These are phyloP conservation scores for Drechmeria coniospora DNA, from an alignment of 2,329 filamentous ascomycete species.

Conservation along the genomic window DNA sequence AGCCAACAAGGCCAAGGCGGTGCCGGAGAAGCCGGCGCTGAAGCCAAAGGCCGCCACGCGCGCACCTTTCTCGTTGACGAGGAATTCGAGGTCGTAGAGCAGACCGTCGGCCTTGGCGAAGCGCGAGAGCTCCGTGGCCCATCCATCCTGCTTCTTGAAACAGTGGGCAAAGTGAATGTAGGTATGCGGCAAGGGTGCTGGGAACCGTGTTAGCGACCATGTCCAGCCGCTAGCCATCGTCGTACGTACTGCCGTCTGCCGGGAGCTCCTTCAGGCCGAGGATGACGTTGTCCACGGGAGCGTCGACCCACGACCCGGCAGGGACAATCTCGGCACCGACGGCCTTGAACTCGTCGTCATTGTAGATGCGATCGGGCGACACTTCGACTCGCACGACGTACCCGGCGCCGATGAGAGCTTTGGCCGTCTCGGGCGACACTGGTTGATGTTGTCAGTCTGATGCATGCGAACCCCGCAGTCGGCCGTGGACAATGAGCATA, in stretches of 20 bases:
- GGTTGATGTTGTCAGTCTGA: no score
- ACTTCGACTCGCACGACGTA: slow-evolving; percentile 55
- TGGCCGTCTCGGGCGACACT: slow-evolving; percentile 29
- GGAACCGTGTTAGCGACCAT: no score
- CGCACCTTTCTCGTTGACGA: slow-evolving; percentile 56
- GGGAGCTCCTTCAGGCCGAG: slow-evolving; percentile 68
- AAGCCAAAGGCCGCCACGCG: slow-evolving; percentile 60
- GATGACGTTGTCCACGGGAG: slow-evolving; percentile 53
- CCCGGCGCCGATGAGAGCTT: slow-evolving; percentile 47
- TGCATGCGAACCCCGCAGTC: no score
- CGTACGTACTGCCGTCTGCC: slow-evolving; percentile 50
- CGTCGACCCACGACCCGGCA: slow-evolving; percentile 51
- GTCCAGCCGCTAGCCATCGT: no score
- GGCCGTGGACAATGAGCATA: no score
- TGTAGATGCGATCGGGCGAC: slow-evolving; percentile 43
- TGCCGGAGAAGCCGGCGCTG: slow-evolving; percentile 61
- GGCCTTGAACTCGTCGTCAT: slow-evolving; percentile 44
- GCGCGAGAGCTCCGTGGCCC: slow-evolving; percentile 64
- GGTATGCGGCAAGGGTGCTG: slow-evolving; percentile 13
- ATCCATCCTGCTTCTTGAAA: slow-evolving; percentile 64
- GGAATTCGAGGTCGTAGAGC: slow-evolving; percentile 76
- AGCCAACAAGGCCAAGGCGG: slow-evolving; percentile 59
- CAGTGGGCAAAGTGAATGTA: slow-evolving; percentile 55
- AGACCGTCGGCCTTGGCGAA: slow-evolving; percentile 47
- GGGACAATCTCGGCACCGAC: slow-evolving; percentile 50